Percentiles rank a stretch among this genome's conserved stretches.
Evolutionary conservation across 352 stramenopile species (phyloP).

Genomic region (Phytophthora foliorum): DNA sequence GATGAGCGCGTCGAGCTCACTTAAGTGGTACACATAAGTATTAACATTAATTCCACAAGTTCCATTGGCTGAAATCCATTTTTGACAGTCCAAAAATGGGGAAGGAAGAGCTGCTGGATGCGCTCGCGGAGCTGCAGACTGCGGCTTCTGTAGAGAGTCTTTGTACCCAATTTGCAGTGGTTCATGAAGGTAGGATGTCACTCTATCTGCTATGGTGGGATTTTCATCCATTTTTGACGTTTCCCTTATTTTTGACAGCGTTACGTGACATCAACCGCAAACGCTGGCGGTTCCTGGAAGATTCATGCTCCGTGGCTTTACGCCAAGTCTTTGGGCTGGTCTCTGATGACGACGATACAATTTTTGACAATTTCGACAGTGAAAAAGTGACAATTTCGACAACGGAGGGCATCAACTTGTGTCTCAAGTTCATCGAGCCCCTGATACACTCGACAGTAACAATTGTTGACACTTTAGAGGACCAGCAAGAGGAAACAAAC

Average conservation of each 20-base stretch:
- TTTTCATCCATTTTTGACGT: background rate
- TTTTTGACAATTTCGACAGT: background rate
- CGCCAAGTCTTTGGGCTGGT: constrained; percentile 31
- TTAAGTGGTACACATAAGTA: constrained; percentile 12
- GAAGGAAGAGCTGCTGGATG: constrained; percentile 58
- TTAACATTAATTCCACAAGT: background rate
- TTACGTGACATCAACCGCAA: constrained; percentile 68
- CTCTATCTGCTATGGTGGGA: constrained; percentile 5
- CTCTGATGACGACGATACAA: constrained; percentile 16
- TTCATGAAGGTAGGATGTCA: constrained; percentile 41
- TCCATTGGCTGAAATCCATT: constrained; percentile 29
- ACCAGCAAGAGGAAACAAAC: constrained; percentile 26
- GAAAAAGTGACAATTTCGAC: constrained; percentile 10
- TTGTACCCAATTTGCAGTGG: constrained; percentile 13
- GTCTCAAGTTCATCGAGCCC: constrained; percentile 44
- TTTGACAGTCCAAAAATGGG: constrained; percentile 38
- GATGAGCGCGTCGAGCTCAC: constrained; percentile 37
- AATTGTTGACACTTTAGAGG: constrained; percentile 15
- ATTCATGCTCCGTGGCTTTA: constrained; percentile 64
- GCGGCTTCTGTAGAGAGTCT: constrained; percentile 31
- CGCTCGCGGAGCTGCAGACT: constrained; percentile 45
- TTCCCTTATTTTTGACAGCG: constrained; percentile 35
- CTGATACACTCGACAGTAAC: constrained; percentile 35
- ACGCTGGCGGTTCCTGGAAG: constrained; percentile 75
- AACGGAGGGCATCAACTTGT: constrained; percentile 27